phyloP scores from a whole-genome alignment of 139 green algal species.

The Zygnema circumcarinatum region DNA sequence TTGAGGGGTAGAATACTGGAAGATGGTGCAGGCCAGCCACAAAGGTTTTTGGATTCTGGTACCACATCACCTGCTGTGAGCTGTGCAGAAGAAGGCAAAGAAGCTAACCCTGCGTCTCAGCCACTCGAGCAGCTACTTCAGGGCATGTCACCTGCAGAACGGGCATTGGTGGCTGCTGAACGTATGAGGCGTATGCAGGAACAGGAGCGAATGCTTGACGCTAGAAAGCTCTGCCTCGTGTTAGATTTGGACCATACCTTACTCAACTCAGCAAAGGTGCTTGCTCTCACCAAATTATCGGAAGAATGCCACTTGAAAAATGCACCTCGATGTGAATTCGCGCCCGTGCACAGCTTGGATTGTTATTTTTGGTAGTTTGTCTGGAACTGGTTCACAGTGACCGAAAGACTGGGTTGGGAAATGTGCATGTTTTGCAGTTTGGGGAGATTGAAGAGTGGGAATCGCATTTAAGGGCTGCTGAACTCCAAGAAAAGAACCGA shows the following conservation, averaged over 20 bases:
- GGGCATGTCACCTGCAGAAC: background rate
- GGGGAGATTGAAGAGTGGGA: constrained; percentile 52
- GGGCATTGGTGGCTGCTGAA: constrained; percentile 21
- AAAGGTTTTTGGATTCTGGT: background rate
- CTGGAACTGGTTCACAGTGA: too few species aligned
- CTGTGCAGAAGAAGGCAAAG: background rate
- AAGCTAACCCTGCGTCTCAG: background rate
- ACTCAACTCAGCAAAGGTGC: constrained; percentile 77
- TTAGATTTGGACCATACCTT: constrained; percentile 97
- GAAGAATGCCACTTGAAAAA: too few species aligned
- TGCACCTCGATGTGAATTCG: too few species aligned
- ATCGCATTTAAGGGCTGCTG: constrained; percentile 19
- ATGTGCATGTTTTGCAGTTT: too few species aligned
- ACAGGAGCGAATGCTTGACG: constrained; percentile 25
- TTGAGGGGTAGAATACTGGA: background rate
- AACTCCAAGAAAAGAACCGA: constrained; percentile 20
- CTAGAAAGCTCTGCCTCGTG: constrained; percentile 74
- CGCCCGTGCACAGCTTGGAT: too few species aligned
- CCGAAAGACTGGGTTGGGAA: too few species aligned
- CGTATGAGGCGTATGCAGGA: constrained; percentile 48
- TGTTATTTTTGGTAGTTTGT: too few species aligned
- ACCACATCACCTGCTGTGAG: background rate
- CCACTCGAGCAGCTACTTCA: background rate
- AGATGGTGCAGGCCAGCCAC: background rate
- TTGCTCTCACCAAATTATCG: too few species aligned